These are phyloP conservation scores for Debaryomyces castellii DNA, from an alignment of 805 yeast species.

Conservation along the genomic window DNA sequence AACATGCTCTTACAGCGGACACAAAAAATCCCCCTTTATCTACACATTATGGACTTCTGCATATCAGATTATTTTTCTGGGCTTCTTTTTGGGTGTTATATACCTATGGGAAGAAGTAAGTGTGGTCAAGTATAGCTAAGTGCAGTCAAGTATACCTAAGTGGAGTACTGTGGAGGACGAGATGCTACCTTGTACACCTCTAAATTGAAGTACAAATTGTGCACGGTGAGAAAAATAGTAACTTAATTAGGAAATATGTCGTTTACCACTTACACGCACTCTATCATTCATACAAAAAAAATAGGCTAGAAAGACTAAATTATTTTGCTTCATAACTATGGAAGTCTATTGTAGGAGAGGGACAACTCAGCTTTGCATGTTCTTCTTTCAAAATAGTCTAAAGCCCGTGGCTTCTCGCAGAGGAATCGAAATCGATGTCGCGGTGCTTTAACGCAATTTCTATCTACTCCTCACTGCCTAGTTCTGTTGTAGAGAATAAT, in stretches of 20 bases:
- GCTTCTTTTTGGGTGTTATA: background rate
- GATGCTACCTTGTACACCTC: background rate
- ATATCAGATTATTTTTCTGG: background rate
- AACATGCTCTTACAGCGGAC: background rate
- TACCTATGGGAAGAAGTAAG: too few species aligned
- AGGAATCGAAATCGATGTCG: too few species aligned
- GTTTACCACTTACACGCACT: background rate
- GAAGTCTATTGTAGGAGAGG: background rate
- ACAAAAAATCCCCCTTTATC: background rate
- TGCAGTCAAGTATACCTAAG: background rate
- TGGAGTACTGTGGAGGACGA: background rate
- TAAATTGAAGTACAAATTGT: background rate
- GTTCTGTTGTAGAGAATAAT: too few species aligned
- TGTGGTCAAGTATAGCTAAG: too few species aligned
- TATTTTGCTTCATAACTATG: background rate
- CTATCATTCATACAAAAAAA: too few species aligned
- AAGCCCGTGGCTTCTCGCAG: too few species aligned
- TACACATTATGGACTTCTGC: background rate
- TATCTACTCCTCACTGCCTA: too few species aligned
- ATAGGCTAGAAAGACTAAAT: background rate
- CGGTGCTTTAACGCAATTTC: too few species aligned
- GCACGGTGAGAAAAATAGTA: background rate
- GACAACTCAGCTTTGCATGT: too few species aligned
- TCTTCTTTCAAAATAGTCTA: background rate
- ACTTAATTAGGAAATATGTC: background rate